Evolutionary conservation across 2,329 filamentous ascomycete genomes (phyloP).

Genomic region (Fusarium buharicum): DNA sequence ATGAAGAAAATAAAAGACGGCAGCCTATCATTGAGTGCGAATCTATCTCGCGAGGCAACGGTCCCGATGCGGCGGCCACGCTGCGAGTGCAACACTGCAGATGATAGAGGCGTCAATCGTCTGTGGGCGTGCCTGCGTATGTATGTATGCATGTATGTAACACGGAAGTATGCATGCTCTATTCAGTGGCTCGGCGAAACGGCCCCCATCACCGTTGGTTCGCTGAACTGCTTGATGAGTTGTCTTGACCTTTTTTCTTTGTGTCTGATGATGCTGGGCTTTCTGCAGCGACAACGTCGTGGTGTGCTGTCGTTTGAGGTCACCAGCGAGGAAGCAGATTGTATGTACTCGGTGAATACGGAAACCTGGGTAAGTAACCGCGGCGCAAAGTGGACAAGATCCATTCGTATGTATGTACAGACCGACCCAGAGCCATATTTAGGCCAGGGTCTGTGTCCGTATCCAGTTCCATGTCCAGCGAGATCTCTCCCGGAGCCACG

Average conservation of each 20-base stretch:
- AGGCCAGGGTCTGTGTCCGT: constrained; percentile 4
- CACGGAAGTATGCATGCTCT: constrained; percentile 22
- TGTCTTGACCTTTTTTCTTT: constrained; percentile 24
- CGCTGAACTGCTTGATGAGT: constrained; percentile 24
- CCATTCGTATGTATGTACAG: no score
- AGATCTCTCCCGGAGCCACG: constrained; percentile 27
- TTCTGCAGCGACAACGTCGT: constrained; percentile 7
- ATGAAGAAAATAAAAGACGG: constrained; percentile 9
- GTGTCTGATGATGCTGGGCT: constrained; percentile 16
- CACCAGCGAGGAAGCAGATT: constrained; percentile 4
- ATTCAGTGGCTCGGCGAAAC: constrained; percentile 17
- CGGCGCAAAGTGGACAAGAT: constrained; percentile 17
- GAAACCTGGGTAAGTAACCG: no score
- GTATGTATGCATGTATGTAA: background rate
- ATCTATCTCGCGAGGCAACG: background rate
- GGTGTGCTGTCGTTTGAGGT: constrained; percentile 22
- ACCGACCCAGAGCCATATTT: constrained; percentile 19
- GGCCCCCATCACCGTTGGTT: constrained; percentile 19
- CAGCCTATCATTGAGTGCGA: background rate
- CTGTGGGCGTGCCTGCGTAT: constrained; percentile 27
- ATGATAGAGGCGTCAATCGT: constrained; percentile 23
- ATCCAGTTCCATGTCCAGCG: constrained; percentile 9
- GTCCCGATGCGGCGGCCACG: constrained; percentile 17
- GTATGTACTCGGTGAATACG: no score
- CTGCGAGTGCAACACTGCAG: constrained; percentile 27